Evolutionary conservation across 2,329 filamentous ascomycete species (phyloP), one percentile per base, ranked within the genome.

Genomic region (Cercospora brassicicola): DNA sequence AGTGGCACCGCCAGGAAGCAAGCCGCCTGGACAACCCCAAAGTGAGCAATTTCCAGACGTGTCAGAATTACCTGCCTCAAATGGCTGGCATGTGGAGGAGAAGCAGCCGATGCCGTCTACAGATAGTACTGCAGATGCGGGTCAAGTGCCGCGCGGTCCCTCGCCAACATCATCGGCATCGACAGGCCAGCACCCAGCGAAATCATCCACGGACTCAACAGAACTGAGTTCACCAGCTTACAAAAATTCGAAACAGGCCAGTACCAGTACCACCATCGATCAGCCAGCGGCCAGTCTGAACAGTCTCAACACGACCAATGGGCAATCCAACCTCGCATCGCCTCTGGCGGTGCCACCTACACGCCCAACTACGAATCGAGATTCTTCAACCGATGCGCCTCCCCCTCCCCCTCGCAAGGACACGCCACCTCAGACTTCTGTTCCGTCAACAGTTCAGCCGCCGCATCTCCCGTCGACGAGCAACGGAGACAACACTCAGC

Each of bases 1-100:
- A 56, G 67, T 72, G 39, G 69, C 70, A 26, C 70, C 69, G 4
- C 63, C 61, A 30, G 69, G 60, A 59, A 69, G 56, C 53, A 67
- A 69, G 23, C 62, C 69, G 51, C 67, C 68, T 28, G 66, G 30
- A 9, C 63, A 65, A 56, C 20, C 45, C 45, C 63, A 65, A 65
- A 65, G 63, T 65, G 63, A 65, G 63, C 63, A 59, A 60, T 45
- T 30, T 53, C 39, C 63, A 55, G 33, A 15, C 33, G 55, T 60
- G 56, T 36, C 28, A 23, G 63, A 59, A 18, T n/a, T 60, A 30
- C 56, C 63, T 33, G 55, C 48, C 13, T 23, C 62, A 11, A 64
- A 56, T n/a, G 62, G 51, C 62, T 39, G 59, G 11, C 26, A 48
- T 31, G 59, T 30, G 18, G 33, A 20, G 23, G 18, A 26, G 33